phyloP scores from a whole-genome alignment of 257 asterid species.

The Solanum microdontum region DNA sequence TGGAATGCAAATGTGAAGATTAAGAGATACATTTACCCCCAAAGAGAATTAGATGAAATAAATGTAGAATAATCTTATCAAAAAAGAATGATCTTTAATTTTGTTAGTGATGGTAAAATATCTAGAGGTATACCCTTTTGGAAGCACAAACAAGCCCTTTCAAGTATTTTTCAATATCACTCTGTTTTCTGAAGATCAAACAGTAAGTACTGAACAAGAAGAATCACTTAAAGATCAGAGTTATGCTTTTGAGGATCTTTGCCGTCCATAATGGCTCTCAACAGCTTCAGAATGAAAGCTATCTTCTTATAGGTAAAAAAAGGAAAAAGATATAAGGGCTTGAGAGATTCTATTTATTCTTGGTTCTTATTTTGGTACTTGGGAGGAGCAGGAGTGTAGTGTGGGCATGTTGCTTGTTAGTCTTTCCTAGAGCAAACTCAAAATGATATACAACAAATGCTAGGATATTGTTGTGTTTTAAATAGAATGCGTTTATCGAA shows the following conservation, averaged over 20 bases:
- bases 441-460: neutral
- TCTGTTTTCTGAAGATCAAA: neutral
- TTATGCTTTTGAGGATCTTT: neutral
- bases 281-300: neutral
- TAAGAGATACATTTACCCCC: neutral
- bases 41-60: neutral
- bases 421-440: neutral
- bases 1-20: neutral
- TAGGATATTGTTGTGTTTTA: neutral
- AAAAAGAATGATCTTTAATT: neutral
- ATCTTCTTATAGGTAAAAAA: neutral
- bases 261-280: neutral
- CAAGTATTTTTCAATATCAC: neutral
- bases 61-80: neutral
- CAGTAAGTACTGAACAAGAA: neutral
- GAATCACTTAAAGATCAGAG: neutral
- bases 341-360: neutral
- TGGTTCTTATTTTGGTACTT: neutral
- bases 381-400: neutral
- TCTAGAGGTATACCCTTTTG: neutral
- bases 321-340: neutral
- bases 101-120: neutral
- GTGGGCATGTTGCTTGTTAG: neutral
- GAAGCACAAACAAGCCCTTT: neutral
- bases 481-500: neutral